These are phyloP conservation scores for Cladorrhinum sp. DNA, from an alignment of 2,329 filamentous ascomycete genomes.

Conservation along the genomic window DNA sequence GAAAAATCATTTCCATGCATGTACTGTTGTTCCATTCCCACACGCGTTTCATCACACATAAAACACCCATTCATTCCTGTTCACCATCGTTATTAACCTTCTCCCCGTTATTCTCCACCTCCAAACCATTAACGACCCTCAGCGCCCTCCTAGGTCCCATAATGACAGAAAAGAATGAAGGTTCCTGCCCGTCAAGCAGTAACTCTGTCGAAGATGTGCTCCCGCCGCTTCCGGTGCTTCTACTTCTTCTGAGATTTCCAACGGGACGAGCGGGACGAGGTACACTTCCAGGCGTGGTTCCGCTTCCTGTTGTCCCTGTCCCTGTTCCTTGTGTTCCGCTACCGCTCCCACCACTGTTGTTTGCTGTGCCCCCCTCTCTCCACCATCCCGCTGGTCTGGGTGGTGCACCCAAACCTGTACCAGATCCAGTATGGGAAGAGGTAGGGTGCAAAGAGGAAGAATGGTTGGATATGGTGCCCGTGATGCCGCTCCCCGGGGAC, in stretches of 20 bases:
- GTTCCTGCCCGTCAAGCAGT: slow-evolving; percentile 44
- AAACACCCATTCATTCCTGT: slow-evolving; percentile 3
- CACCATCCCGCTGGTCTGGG: slow-evolving; percentile 1
- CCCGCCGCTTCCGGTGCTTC: slow-evolving; percentile 35
- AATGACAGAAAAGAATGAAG: slow-evolving; percentile 63
- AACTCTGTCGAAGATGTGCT: slow-evolving; percentile 38
- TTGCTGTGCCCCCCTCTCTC: slow-evolving; percentile 2
- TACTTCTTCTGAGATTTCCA: slow-evolving; percentile 32
- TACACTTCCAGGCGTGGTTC: not conserved
- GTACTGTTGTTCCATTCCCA: not conserved
- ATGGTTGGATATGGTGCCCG: slow-evolving; percentile 16
- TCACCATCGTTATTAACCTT: not conserved
- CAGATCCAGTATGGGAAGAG: not conserved
- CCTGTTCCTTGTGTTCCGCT: slow-evolving; percentile 6
- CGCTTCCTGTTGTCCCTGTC: not conserved
- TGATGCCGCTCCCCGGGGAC: slow-evolving; percentile 16
- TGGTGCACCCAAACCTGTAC: not conserved
- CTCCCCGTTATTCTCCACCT: slow-evolving; percentile 23
- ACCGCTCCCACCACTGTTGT: slow-evolving; percentile 19
- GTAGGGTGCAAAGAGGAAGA: not conserved
- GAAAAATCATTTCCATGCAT: not conserved
- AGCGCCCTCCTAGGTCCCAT: slow-evolving; percentile 63
- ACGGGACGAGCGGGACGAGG: not conserved
- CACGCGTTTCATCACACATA: too few species aligned
- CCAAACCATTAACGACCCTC: slow-evolving; percentile 56